Evolutionary conservation across 78 protist genomes (phyloP), one percentile per base, ranked within the genome.

Genomic region (Dictyostelium citrinum): DNA sequence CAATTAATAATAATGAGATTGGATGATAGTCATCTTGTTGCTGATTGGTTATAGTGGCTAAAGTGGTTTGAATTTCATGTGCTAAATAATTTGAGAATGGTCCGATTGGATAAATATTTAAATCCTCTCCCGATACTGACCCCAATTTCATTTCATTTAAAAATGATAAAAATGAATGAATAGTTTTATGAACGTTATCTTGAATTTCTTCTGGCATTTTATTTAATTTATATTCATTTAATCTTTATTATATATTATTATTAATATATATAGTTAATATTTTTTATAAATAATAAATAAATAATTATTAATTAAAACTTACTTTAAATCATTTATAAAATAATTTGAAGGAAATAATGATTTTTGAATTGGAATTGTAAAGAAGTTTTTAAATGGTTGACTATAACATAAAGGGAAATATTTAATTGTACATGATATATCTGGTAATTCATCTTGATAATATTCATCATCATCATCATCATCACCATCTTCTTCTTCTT

Each of bases 161-260:
- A 79, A 88, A 88, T 45, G 93, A 88, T 37, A 88, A 79, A 14
- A 88, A 33, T 33, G 93, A 88, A 68, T 88, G 85, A 24, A 79
- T 78, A n/a, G 72, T 67, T 41, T 51, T 43, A 67, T 88, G 93
- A 35, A 88, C 84, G 46, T 49, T 49, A 6, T 88, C 84, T 78
- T 78, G 93, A 20, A 78, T 67, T n/a, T 49, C 41, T 14, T 29
- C 22, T 12, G 75, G 93, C 49, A 61, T 31, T 64, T 78, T 88
- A 64, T 46, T 72, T 72, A 83, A 49, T 72, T 71, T 83, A 17
- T 80, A 43, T 80, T 80, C 84, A 58, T 16, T 80, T 80, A 55
- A 55, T 58, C 84, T 80, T 16, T 37, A 5, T 12, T 49, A 14
- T 49, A 2, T 46, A 14, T 46, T 14, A 6, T 14, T 37, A 2